These are phyloP conservation scores for Ogataea chonburiensis DNA, from an alignment of 805 yeast species.

Conservation along the genomic window DNA sequence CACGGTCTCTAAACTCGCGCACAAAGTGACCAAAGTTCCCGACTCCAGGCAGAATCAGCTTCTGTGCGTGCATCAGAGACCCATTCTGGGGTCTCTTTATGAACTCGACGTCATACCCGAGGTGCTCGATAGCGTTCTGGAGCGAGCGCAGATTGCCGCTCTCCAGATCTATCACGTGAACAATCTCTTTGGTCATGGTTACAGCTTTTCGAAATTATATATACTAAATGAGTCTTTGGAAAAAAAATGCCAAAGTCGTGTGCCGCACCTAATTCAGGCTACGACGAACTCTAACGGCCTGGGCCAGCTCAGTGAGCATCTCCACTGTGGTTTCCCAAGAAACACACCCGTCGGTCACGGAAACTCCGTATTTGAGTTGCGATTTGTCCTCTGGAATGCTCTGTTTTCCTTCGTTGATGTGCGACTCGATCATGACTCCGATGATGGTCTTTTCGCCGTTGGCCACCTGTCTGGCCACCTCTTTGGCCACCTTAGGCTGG, in stretches of 20 bases:
- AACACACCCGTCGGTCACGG: slow-evolving; percentile 97
- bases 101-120: slow-evolving; percentile 69
- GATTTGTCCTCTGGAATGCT: slow-evolving; percentile 61
- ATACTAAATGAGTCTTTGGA: slow-evolving; percentile 2
- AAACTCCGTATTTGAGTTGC: slow-evolving; percentile 84
- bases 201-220: neutral
- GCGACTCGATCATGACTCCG: slow-evolving; percentile 95
- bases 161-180: slow-evolving; percentile 87
- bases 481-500: slow-evolving; percentile 88
- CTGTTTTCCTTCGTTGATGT: slow-evolving; percentile 91
- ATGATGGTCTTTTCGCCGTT: slow-evolving; percentile 77
- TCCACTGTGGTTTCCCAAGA: slow-evolving; percentile 84
- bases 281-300: slow-evolving; percentile 83
- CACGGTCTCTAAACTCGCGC: slow-evolving; percentile 57
- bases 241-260: slow-evolving; percentile 13
- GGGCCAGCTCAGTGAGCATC: slow-evolving; percentile 76
- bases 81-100: slow-evolving; percentile 61
- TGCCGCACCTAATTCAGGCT: slow-evolving; percentile 19
- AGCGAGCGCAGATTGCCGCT: slow-evolving; percentile 92
- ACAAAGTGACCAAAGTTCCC: slow-evolving; percentile 97
- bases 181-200: slow-evolving; percentile 29
- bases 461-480: slow-evolving; percentile 78
- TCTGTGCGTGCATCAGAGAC: slow-evolving; percentile 43
- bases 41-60: slow-evolving; percentile 89
- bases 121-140: slow-evolving; percentile 74